Evolutionary conservation across 2,329 filamentous ascomycete genomes (phyloP), one percentile per base, ranked within the genome.

Genomic region (Herpotrichia juniperi): DNA sequence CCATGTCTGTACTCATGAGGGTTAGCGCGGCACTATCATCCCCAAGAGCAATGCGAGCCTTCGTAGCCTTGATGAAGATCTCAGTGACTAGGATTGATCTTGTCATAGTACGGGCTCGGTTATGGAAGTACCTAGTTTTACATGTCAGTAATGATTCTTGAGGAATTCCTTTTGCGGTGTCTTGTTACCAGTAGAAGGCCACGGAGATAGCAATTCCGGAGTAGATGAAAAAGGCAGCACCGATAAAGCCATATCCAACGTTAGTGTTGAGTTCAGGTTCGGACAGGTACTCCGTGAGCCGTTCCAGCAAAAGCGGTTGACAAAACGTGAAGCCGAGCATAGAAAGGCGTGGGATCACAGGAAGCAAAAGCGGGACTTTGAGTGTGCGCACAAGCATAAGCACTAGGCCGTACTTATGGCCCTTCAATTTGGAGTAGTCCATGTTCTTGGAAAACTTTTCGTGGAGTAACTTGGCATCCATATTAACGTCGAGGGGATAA

Each of bases 1-100:
- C 63, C n/a, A 65, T 50, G 43, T 68, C 64, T 3, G 63, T 58
- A 37, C 59, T 63, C 64, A 68, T 66, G 12, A 68, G 47, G 12
- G 63, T 66, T n/a, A 61, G 12, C 4, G 56, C 56, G 11, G 44
- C 43, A 21, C 31, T 44, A 12, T 52, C 44, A 46, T 54, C 50
- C 1, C 9, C 43, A 3, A 22, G 17, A n/a, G 31, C 51, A 9
- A 61, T 47, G 9, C 46, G 40, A 8, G 42, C 47, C 35, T 52
- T 48, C 3, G 48, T 57, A 9, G 58, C 50, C 28, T 52, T 54
- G 21, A 30, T 44, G 43, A 48, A 58, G 6, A 58, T 55, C 25
- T 52, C 56, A 7, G 44, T 37, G 24, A 56, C 53, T 11, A 58
- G 25, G 10, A 51, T 46, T 2, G 46, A 51, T 19, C 53, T 34